Evolutionary conservation across 352 stramenopile genomes (phyloP).

Genomic region (Phytophthora tubulina): DNA sequence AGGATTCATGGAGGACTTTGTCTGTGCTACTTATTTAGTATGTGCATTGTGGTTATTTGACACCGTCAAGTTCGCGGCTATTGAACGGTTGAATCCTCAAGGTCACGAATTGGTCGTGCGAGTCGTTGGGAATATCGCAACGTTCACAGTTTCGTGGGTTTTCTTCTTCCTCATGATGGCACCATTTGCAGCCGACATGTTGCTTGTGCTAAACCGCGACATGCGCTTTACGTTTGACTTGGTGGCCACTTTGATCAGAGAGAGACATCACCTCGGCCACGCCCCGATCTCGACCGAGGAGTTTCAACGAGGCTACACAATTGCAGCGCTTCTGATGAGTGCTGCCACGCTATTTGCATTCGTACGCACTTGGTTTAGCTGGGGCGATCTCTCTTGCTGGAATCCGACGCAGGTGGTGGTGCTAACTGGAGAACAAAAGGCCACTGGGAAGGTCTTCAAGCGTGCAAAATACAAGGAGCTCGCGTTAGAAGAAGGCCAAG

Average conservation of each 20-base stretch:
- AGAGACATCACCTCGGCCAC: slow-evolving; percentile 46
- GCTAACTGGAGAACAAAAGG: background rate
- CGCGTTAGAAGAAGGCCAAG: slow-evolving; percentile 24
- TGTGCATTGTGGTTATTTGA: slow-evolving; percentile 39
- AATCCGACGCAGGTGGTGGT: slow-evolving; percentile 21
- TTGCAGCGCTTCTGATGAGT: slow-evolving; percentile 24
- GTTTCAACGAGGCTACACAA: slow-evolving; percentile 40
- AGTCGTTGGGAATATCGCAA: slow-evolving; percentile 14
- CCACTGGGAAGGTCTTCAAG: slow-evolving; percentile 12
- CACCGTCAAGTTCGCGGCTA: slow-evolving; percentile 12
- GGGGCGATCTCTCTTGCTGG: slow-evolving; percentile 30
- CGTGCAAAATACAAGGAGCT: slow-evolving; percentile 17
- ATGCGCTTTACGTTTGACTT: slow-evolving; percentile 56
- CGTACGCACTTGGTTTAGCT: slow-evolving; percentile 13
- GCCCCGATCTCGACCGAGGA: slow-evolving; percentile 45
- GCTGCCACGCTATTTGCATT: slow-evolving; percentile 29
- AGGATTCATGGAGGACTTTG: slow-evolving; percentile 42
- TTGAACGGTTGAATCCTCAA: slow-evolving; percentile 2
- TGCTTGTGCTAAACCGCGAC: slow-evolving; percentile 47
- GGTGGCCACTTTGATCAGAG: slow-evolving; percentile 29
- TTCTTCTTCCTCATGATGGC: slow-evolving; percentile 41
- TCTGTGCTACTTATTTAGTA: slow-evolving; percentile 43
- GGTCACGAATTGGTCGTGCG: slow-evolving; percentile 4
- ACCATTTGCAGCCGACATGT: slow-evolving; percentile 46
- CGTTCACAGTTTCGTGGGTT: slow-evolving; percentile 32